Evolutionary conservation across 164 flowering plant species (phyloP).

Genomic region (Chimonanthus praecox): DNA sequence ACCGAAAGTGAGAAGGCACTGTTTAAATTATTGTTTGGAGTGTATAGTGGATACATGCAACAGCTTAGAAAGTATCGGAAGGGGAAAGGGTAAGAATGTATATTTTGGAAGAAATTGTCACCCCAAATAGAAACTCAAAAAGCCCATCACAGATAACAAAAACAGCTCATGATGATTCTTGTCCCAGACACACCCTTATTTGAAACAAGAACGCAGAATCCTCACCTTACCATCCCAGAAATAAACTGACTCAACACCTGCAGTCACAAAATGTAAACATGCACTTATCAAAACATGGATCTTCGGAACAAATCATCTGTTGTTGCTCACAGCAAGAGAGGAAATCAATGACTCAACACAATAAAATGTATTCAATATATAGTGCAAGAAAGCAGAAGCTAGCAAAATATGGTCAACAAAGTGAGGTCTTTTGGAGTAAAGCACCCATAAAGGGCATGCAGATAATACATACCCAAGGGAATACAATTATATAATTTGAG

Average conservation of each 20-base stretch:
- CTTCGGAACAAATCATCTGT: too few relatives aligned
- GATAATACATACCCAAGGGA: not conserved
- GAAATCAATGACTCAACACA: too few relatives aligned
- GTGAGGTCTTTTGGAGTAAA: too few relatives aligned
- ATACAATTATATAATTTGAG: not conserved
- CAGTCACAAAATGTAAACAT: not conserved
- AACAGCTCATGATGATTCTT: too few relatives aligned
- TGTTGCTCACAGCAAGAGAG: not conserved
- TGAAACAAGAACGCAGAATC: not conserved
- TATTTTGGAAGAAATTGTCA: too few relatives aligned
- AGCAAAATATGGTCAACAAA: not conserved
- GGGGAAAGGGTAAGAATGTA: not conserved
- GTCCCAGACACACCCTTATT: too few relatives aligned
- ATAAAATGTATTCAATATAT: too few relatives aligned
- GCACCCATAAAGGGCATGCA: not conserved
- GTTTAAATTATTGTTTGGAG: too few relatives aligned
- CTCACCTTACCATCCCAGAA: slow-evolving; percentile 86
- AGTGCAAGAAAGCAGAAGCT: not conserved
- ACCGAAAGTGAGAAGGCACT: too few relatives aligned
- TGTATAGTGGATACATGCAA: not conserved
- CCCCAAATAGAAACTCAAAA: too few relatives aligned
- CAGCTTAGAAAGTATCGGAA: not conserved
- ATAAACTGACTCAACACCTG: slow-evolving; percentile 92
- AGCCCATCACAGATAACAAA: too few relatives aligned
- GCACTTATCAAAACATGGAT: not conserved